A percentile compares a stretch with the other conserved stretches of the same genome.
phyloP scores from a whole-genome alignment of 2,329 filamentous ascomycete genomes.

The Ophiostoma angusticollis region DNA sequence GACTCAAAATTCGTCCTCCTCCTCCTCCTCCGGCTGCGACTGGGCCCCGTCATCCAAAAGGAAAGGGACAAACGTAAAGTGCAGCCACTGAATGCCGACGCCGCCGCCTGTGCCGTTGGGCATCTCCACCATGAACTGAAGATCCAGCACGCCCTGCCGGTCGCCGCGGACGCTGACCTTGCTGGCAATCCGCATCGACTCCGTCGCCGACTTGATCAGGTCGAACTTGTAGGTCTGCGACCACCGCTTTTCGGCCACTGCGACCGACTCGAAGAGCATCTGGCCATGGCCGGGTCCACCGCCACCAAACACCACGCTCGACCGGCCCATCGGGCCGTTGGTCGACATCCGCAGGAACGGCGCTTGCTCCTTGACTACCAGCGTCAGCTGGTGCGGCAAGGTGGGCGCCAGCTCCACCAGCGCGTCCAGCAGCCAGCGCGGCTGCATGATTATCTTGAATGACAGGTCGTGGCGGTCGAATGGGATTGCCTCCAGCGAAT shows the following conservation, averaged over 20 bases:
- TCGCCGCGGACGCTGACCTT: conserved; percentile 90
- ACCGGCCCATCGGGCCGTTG: conserved; percentile 44
- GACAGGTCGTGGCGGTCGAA: conserved; percentile 67
- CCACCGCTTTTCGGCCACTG: conserved; percentile 41
- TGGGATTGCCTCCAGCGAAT: conserved; percentile 67
- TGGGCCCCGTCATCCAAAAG: conserved; percentile 44
- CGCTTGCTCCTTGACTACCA: conserved; percentile 50
- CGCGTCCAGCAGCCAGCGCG: conserved; percentile 57
- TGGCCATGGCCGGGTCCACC: too few species aligned
- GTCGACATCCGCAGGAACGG: conserved; percentile 67
- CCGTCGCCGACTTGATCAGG: conserved; percentile 69
- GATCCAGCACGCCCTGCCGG: conserved; percentile 74
- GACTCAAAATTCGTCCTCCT: not conserved
- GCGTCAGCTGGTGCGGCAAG: conserved; percentile 57
- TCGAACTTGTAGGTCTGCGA: conserved; percentile 74
- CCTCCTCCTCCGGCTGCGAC: conserved; percentile 21
- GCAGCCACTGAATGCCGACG: conserved; percentile 57
- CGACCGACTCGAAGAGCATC: conserved; percentile 68
- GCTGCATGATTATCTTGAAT: conserved; percentile 92
- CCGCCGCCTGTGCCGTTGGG: conserved; percentile 33
- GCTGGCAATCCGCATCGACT: conserved; percentile 85
- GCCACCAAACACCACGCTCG: conserved; percentile 57
- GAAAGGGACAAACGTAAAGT: conserved; percentile 72
- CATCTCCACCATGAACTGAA: conserved; percentile 93
- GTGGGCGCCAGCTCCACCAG: conserved; percentile 57